These are phyloP conservation scores for Fimicolochytrium jonesii DNA, from an alignment of 192 early-diverging fungal species.

Conservation along the genomic window DNA sequence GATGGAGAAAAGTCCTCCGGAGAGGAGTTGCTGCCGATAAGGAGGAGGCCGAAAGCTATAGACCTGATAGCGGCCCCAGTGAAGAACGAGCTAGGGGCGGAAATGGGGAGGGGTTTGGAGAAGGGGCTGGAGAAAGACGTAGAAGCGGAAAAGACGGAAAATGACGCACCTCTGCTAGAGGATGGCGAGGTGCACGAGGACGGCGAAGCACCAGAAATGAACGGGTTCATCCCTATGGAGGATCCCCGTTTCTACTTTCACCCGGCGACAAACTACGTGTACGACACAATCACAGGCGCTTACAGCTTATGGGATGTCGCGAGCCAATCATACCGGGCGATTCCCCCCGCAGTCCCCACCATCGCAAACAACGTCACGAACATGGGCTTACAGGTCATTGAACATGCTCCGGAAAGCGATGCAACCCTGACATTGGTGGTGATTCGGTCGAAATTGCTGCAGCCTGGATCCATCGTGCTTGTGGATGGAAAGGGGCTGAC, in stretches of 20 bases:
- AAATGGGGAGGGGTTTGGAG: no score
- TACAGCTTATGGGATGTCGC: neutral
- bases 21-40: no score
- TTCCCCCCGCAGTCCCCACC: no score
- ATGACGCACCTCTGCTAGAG: no score
- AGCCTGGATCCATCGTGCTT: conserved; percentile 12
- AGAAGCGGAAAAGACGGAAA: no score
- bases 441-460: neutral
- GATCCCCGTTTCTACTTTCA: conserved; percentile 3
- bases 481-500: conserved; percentile 18
- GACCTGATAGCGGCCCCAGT: no score
- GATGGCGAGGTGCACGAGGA: no score
- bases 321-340: neutral
- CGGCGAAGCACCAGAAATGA: no score
- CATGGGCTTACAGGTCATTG: neutral
- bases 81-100: no score
- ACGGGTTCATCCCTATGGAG: neutral
- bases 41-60: no score
- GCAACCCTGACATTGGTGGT: conserved; percentile 27
- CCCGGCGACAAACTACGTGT: neutral
- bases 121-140: no score
- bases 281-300: neutral
- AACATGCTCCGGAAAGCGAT: conserved; percentile 3
- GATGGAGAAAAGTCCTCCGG: no score
- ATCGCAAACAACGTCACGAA: neutral